A percentile compares a stretch with the other conserved stretches of the same genome.
Evolutionary conservation across 2,329 filamentous ascomycete species (phyloP).

Genomic region (Colletotrichum tamarilloi): DNA sequence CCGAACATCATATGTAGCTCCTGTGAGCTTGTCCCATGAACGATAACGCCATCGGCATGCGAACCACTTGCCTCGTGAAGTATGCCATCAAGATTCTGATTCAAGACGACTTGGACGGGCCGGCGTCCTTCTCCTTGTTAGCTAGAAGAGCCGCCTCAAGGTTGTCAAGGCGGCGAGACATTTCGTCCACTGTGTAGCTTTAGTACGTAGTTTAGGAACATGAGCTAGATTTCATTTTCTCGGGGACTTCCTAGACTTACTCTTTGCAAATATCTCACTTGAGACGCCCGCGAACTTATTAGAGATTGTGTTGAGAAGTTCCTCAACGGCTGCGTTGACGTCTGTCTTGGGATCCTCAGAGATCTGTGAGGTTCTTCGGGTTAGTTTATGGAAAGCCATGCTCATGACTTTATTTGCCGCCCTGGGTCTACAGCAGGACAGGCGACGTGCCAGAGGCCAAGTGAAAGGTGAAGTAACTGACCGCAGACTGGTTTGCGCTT

Average conservation of each 20-base stretch:
- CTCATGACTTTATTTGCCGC: background rate
- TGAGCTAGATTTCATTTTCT: background rate
- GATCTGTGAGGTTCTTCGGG: slow-evolving; percentile 40
- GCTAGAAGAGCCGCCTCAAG: slow-evolving; percentile 79
- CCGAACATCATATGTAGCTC: slow-evolving; percentile 3
- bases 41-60: slow-evolving; percentile 11
- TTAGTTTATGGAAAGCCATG: background rate
- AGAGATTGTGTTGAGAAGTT: slow-evolving; percentile 84
- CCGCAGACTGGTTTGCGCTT: slow-evolving; percentile 46
- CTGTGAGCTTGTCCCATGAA: slow-evolving; percentile 8
- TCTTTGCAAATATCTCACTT: slow-evolving; percentile 88
- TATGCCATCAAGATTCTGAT: background rate
- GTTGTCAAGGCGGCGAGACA: slow-evolving; percentile 86
- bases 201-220: background rate
- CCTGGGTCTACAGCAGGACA: background rate
- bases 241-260: slow-evolving; percentile 60
- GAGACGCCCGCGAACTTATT: slow-evolving; percentile 88
- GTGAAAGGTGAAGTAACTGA: slow-evolving; percentile 39
- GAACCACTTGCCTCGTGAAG: background rate
- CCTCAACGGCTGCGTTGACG: slow-evolving; percentile 83
- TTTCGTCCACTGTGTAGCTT: slow-evolving; percentile 82
- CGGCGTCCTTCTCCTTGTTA: slow-evolving; percentile 57
- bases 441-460: background rate
- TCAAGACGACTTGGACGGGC: slow-evolving; percentile 50
- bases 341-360: slow-evolving; percentile 65